phyloP scores from a whole-genome alignment of 345 rosid genomes.

The Gossypium herbaceum region DNA sequence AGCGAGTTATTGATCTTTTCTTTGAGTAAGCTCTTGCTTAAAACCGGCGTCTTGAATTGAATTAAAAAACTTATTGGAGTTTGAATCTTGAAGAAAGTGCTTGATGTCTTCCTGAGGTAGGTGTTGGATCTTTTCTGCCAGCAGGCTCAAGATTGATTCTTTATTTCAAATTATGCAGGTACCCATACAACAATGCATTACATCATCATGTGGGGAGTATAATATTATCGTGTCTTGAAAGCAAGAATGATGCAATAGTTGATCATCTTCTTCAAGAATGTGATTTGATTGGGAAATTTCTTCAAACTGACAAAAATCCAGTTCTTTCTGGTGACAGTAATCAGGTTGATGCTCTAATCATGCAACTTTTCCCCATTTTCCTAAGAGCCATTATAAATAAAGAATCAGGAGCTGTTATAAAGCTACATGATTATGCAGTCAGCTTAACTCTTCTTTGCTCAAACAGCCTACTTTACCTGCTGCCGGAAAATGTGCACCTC shows the following conservation, averaged over 20 bases:
- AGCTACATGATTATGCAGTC: constrained; percentile 46
- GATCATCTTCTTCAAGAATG: constrained; percentile 81
- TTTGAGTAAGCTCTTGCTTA: constrained; percentile 60
- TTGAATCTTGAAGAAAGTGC: constrained; percentile 2
- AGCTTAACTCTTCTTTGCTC: constrained; percentile 35
- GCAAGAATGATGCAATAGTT: constrained; percentile 53
- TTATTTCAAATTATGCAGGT: constrained; percentile 51
- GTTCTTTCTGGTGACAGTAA: constrained; percentile 44
- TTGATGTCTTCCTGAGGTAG: constrained; percentile 7
- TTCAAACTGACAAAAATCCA: constrained; percentile 68
- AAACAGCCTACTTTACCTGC: constrained; percentile 76
- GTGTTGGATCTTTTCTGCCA: constrained; percentile 6
- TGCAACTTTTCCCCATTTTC: neutral
- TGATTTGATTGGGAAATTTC: constrained; percentile 67
- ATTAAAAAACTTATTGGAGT: constrained; percentile 1
- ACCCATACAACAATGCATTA: constrained; percentile 89
- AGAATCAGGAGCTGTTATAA: neutral
- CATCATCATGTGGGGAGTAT: constrained; percentile 97
- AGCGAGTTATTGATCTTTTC: constrained; percentile 72
- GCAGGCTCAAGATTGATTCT: constrained; percentile 14
- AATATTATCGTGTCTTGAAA: constrained; percentile 77
- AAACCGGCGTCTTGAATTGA: constrained; percentile 16
- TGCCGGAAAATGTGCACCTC: constrained; percentile 64
- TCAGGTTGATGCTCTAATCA: constrained; percentile 34
- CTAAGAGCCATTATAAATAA: neutral